phyloP scores from a whole-genome alignment of 23 red algal genomes.

The Chondrus crispus region DNA sequence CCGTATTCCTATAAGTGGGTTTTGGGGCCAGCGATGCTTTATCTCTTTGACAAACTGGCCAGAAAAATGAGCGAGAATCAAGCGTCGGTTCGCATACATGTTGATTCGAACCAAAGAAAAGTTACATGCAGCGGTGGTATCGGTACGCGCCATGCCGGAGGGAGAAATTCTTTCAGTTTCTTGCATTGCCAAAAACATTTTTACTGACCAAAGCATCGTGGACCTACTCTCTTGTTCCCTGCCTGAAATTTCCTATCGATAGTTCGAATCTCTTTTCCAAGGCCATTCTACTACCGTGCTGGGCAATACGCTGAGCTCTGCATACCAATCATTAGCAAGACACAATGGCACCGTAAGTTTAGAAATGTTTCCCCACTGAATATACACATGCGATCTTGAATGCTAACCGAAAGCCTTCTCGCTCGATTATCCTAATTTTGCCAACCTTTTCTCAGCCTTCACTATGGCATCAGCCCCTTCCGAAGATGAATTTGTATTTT shows the following conservation, averaged over 20 bases:
- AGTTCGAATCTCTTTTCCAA: slow-evolving; percentile 35
- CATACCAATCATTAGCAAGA: slow-evolving; percentile 48
- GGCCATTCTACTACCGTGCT: slow-evolving; percentile 53
- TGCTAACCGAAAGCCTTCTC: too few relatives aligned
- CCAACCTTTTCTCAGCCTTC: slow-evolving; percentile 12
- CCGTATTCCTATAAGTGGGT: slow-evolving; percentile 56
- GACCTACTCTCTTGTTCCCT: slow-evolving; percentile 25
- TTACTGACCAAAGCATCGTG: neutral
- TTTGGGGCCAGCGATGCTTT: slow-evolving; percentile 37
- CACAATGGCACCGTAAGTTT: slow-evolving; percentile 71
- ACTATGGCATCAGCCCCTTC: slow-evolving; percentile 70
- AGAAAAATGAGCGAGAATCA: too few relatives aligned
- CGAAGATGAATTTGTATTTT: slow-evolving; percentile 57
- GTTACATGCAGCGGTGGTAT: too few relatives aligned
- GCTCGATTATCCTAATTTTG: too few relatives aligned
- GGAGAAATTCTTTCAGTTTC: too few relatives aligned
- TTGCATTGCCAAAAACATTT: neutral
- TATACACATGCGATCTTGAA: too few relatives aligned
- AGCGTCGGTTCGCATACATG: neutral
- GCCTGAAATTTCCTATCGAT: too few relatives aligned
- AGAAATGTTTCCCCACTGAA: too few relatives aligned
- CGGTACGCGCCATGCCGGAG: too few relatives aligned
- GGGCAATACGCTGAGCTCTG: slow-evolving; percentile 73
- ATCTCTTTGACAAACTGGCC: slow-evolving; percentile 29
- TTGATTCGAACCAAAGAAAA: too few relatives aligned